Evolutionary conservation across 1,284 basidiomycete genomes (phyloP).

Genomic region (Cystobasidium sp.): DNA sequence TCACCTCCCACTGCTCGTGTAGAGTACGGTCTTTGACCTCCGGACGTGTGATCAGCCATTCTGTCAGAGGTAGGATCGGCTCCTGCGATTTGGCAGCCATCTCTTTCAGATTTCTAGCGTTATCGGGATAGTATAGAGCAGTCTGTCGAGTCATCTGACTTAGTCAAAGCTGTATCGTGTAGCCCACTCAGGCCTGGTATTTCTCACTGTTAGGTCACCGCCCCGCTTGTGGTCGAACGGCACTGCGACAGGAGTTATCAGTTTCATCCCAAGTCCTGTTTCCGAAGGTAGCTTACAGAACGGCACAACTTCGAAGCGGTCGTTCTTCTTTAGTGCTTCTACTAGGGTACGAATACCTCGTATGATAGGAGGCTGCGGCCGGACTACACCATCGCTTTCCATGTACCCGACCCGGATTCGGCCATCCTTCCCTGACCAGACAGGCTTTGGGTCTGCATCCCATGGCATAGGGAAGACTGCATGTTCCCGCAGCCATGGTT

Average conservation of each 20-base stretch:
- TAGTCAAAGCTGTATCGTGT: background rate
- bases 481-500: constrained; percentile 56
- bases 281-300: constrained; percentile 6
- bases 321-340: constrained; percentile 48
- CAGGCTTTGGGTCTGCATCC: constrained; percentile 42
- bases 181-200: too few species aligned
- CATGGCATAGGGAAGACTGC: constrained; percentile 51
- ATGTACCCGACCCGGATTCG: constrained; percentile 57
- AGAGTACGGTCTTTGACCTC: constrained; percentile 46
- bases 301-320: constrained; percentile 29
- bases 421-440: constrained; percentile 46
- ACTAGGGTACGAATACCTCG: constrained; percentile 55
- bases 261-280: background rate
- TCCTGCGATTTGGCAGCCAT: constrained; percentile 51
- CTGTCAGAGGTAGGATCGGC: constrained; percentile 53
- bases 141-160: background rate
- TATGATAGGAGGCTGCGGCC: constrained; percentile 56
- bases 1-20: constrained; percentile 52
- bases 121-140: constrained; percentile 56
- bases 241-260: background rate
- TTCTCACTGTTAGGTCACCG: constrained; percentile 1
- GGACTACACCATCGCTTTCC: constrained; percentile 57
- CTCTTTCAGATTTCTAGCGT: constrained; percentile 50
- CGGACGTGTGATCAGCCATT: constrained; percentile 52
- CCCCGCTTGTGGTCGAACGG: constrained; percentile 5